Conservation (phyloP, 2,329 filamentous ascomycete genomes). For the Diaporthe ampelina region DNA sequence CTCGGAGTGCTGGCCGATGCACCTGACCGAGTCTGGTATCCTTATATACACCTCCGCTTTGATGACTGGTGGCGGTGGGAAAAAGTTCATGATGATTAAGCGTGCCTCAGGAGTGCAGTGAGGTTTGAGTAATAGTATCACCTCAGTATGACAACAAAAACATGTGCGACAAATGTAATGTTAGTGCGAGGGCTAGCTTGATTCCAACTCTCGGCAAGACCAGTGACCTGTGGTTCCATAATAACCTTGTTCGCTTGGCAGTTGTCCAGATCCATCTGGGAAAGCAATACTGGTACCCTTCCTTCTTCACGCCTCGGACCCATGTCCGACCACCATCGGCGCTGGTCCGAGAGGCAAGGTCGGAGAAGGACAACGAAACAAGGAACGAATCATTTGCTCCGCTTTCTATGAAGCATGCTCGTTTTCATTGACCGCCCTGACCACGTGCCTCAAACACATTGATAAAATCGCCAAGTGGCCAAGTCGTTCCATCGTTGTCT, state of each 20-base stretch:
- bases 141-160: too few relatives aligned
- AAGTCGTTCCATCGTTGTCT: not conserved
- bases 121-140: not conserved
- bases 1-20: slow-evolving; percentile 6
- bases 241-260: not conserved
- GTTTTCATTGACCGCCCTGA: not conserved
- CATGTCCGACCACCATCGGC: not conserved
- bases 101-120: not conserved
- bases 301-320: not conserved
- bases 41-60: not conserved
- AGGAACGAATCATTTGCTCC: not conserved
- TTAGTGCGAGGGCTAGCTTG: not conserved
- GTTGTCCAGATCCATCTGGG: not conserved
- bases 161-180: not conserved
- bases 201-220: too few relatives aligned
- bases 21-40: not conserved
- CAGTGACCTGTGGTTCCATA: not conserved
- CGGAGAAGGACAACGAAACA: not conserved
- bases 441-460: not conserved
- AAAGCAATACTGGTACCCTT: not conserved
- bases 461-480: not conserved
- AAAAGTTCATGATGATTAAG: not conserved
- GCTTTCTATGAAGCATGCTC: not conserved
- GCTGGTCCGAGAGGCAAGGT: not conserved
- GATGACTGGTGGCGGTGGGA: not conserved